A percentile compares a stretch with the other conserved stretches of the same genome.
These are phyloP conservation scores for Beauveria varroae DNA, from an alignment of 2,329 filamentous ascomycete genomes.

Conservation along the genomic window DNA sequence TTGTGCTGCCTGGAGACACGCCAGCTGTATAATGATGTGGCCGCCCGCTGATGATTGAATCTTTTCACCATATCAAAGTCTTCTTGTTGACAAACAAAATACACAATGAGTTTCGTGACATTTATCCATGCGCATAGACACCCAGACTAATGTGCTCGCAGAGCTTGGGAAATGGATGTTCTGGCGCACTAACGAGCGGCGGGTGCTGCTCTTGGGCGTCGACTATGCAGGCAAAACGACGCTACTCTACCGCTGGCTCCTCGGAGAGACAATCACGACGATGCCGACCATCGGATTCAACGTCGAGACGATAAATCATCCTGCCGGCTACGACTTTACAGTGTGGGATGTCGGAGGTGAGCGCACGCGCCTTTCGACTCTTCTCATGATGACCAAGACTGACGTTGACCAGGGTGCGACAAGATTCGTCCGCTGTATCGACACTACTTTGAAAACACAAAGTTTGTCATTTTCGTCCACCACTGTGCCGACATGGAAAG, in stretches of 20 bases:
- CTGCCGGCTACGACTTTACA: slow-evolving; percentile 15
- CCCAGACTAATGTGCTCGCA: neutral
- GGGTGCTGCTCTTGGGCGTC: slow-evolving; percentile 1
- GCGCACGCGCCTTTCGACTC: neutral
- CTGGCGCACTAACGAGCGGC: neutral
- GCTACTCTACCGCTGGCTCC: slow-evolving; percentile 72
- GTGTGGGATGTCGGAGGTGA: slow-evolving; percentile 25
- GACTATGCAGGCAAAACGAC: slow-evolving; percentile 61
- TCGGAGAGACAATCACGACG: slow-evolving; percentile 85
- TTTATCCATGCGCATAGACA: too few relatives aligned
- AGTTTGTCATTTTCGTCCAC: slow-evolving; percentile 23
- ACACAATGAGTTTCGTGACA: neutral
- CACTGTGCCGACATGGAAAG: slow-evolving; percentile 20
- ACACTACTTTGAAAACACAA: slow-evolving; percentile 19
- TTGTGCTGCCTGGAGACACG: neutral
- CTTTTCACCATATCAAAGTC: too few relatives aligned
- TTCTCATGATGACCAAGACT: neutral
- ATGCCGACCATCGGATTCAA: slow-evolving; percentile 96
- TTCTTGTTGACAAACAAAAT: neutral
- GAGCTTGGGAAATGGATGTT: slow-evolving; percentile 3
- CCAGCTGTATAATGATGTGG: too few relatives aligned
- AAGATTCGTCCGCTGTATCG: slow-evolving; percentile 20
- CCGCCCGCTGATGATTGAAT: too few relatives aligned
- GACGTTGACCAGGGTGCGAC: slow-evolving; percentile 18
- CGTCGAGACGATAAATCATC: slow-evolving; percentile 62